A percentile compares a stretch with the other conserved stretches of the same genome.
These are phyloP conservation scores for Hypoxylon crocopeplum DNA, from an alignment of 495 filamentous ascomycete species.

Conservation along the genomic window DNA sequence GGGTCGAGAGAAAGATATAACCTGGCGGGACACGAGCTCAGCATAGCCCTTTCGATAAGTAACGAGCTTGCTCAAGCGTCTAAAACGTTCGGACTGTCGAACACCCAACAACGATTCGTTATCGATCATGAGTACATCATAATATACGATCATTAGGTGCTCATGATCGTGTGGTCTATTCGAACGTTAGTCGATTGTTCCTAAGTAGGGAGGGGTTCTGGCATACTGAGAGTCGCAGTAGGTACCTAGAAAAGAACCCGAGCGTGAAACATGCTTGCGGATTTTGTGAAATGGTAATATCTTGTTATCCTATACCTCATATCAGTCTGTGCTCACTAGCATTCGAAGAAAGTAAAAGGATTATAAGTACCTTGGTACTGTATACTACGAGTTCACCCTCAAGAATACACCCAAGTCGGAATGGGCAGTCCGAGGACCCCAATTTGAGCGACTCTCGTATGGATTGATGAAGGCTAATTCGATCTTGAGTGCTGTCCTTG, in stretches of 20 bases:
- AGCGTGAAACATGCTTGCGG: constrained; percentile 77
- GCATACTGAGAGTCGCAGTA: constrained; percentile 72
- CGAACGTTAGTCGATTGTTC: constrained; percentile 21
- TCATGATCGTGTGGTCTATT: constrained; percentile 68
- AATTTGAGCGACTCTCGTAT: constrained; percentile 66
- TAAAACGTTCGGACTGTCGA: constrained; percentile 66
- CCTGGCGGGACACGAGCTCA: constrained; percentile 64
- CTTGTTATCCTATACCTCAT: constrained; percentile 46
- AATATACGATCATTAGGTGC: constrained; percentile 85
- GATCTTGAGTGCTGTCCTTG: constrained; percentile 82
- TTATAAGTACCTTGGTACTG: constrained; percentile 60
- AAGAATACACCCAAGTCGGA: constrained; percentile 72
- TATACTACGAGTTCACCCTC: constrained; percentile 85
- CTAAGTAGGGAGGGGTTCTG: not conserved
- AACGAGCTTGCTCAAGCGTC: constrained; percentile 64
- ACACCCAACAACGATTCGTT: constrained; percentile 66
- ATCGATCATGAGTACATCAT: constrained; percentile 77
- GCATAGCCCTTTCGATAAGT: constrained; percentile 63
- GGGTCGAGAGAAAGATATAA: constrained; percentile 65
- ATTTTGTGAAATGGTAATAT: constrained; percentile 80
- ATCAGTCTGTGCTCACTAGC: constrained; percentile 3
- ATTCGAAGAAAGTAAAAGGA: not conserved
- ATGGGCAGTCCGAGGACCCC: constrained; percentile 58
- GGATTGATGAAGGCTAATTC: constrained; percentile 62
- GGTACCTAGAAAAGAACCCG: constrained; percentile 72